Conservation (phyloP, 1,284 basidiomycete genomes). For the Melampsora americana region DNA sequence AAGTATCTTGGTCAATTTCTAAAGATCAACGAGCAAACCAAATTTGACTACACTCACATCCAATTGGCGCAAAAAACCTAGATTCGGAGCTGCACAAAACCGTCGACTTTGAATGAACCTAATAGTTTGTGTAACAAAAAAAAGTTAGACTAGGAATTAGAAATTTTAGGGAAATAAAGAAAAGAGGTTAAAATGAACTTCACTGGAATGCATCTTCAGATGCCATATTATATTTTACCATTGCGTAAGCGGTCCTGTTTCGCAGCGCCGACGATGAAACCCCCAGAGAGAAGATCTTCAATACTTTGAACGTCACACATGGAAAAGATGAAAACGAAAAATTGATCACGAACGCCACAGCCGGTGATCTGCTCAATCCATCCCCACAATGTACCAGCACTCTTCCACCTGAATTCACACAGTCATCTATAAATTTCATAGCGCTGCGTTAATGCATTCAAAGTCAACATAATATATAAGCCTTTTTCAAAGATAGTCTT, state of each 20-base stretch:
- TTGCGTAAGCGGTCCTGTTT: slow-evolving; percentile 56
- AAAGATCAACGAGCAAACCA: slow-evolving; percentile 3
- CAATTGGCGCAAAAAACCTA: slow-evolving; percentile 48
- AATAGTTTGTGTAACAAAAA: slow-evolving; percentile 44
- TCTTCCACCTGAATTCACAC: slow-evolving; percentile 66
- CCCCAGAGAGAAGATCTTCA: slow-evolving; percentile 76
- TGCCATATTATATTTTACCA: slow-evolving; percentile 44
- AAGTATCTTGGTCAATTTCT: slow-evolving; percentile 6
- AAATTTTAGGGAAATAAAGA: not conserved
- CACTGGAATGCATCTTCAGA: slow-evolving; percentile 38
- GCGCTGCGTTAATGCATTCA: slow-evolving; percentile 59
- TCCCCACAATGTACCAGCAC: slow-evolving; percentile 89
- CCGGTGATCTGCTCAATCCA: slow-evolving; percentile 55
- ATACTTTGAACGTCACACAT: slow-evolving; percentile 56
- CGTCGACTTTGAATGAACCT: slow-evolving; percentile 50
- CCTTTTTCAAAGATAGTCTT: not conserved
- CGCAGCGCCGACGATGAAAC: slow-evolving; percentile 90
- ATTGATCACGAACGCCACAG: slow-evolving; percentile 47
- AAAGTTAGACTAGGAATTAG: slow-evolving; percentile 34
- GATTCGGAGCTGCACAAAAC: slow-evolving; percentile 51
- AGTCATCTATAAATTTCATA: slow-evolving; percentile 72
- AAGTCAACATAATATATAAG: slow-evolving; percentile 28
- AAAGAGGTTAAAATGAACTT: not conserved
- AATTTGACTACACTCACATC: slow-evolving; percentile 73
- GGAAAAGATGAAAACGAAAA: slow-evolving; percentile 47